A percentile compares a stretch with the other conserved stretches of the same genome.
Evolutionary conservation across 2,329 filamentous ascomycete species (phyloP).

Genomic region (Penicillium sp.): DNA sequence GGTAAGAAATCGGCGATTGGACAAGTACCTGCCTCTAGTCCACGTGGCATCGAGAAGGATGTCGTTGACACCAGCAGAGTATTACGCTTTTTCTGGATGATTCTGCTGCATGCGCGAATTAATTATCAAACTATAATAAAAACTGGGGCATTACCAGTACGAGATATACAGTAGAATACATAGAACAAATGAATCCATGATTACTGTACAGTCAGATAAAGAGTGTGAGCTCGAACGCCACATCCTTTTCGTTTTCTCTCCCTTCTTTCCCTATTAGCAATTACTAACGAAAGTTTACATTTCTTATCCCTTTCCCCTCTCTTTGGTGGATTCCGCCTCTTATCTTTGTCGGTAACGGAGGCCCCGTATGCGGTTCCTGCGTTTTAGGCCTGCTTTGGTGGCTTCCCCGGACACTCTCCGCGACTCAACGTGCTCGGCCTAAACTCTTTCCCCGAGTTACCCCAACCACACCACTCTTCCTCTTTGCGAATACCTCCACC

Average conservation of each 20-base stretch:
- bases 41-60: constrained; percentile 20
- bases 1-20: constrained; percentile 21
- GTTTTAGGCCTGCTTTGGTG: constrained; percentile 9
- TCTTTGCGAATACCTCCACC: constrained; percentile 8
- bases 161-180: not conserved
- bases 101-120: constrained; percentile 6
- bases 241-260: constrained; percentile 9
- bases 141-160: too few relatives aligned
- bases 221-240: not conserved
- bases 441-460: constrained; percentile 14
- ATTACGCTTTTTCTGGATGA: constrained; percentile 10
- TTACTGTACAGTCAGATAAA: constrained; percentile 3
- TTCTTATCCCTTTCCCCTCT: not conserved
- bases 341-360: constrained; percentile 10
- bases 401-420: constrained; percentile 21
- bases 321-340: constrained; percentile 5
- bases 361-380: constrained; percentile 11
- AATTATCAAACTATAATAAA: not conserved
- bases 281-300: not conserved
- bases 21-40: constrained; percentile 22
- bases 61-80: not conserved
- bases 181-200: not conserved
- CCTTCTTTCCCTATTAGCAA: not conserved
- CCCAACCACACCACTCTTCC: constrained; percentile 18
- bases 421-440: constrained; percentile 16